Conservation (phyloP, 371 early-diverging fungal genomes). For the Lichtheimia hyalospora region DNA sequence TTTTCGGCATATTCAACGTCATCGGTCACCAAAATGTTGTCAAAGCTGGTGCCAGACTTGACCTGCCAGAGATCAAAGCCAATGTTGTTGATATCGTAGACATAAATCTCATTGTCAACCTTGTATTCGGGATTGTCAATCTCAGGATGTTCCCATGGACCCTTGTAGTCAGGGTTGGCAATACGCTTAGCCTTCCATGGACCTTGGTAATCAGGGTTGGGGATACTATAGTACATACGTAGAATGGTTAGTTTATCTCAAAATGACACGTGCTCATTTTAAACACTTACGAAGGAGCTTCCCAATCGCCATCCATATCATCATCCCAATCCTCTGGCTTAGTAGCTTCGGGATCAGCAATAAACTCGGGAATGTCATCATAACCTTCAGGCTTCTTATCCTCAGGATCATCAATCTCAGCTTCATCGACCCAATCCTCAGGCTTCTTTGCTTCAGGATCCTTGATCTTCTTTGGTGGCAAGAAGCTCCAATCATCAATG, state of each 20-base stretch:
- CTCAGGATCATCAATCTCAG: constrained; percentile 83
- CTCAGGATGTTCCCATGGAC: constrained; percentile 87
- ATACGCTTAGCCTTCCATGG: constrained; percentile 81
- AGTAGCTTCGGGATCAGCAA: constrained; percentile 82
- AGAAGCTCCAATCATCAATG: constrained; percentile 84
- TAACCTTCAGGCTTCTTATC: constrained; percentile 90
- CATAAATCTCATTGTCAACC: constrained; percentile 81
- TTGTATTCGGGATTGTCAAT: constrained; percentile 93
- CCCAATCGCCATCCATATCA: constrained; percentile 89
- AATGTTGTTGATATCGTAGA: constrained; percentile 78
- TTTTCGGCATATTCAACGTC: constrained; percentile 70
- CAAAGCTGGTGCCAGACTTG: constrained; percentile 89
- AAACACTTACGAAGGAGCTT: constrained; percentile 62
- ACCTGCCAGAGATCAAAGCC: constrained; percentile 98
- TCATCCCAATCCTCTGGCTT: constrained; percentile 96
- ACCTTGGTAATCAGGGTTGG: constrained; percentile 91
- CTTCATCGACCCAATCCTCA: constrained; percentile 91
- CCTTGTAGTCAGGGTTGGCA: constrained; percentile 95
- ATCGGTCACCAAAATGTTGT: constrained; percentile 85
- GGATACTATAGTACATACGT: constrained; percentile 71
- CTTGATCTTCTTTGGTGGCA: constrained; percentile 90
- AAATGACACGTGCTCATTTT: neutral
- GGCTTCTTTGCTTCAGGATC: constrained; percentile 93
- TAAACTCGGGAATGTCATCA: constrained; percentile 77
- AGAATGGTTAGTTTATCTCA: neutral